Evolutionary conservation across 2,329 filamentous ascomycete genomes (phyloP).

Genomic region (Pseudogymnoascus sp.): DNA sequence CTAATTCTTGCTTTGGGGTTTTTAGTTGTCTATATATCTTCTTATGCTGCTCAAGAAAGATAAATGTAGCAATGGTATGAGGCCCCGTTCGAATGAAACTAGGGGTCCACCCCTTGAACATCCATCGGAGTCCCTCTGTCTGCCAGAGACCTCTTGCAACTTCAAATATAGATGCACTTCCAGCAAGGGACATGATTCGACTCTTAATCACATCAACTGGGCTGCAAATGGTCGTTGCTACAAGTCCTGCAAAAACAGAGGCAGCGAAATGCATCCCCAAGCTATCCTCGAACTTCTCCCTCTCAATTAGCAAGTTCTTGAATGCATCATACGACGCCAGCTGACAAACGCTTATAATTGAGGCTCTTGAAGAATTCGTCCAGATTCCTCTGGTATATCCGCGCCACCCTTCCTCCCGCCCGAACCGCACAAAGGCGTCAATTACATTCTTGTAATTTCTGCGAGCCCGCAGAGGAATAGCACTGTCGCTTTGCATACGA

Average conservation of each 20-base stretch:
- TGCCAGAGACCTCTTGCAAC: slow-evolving; percentile 30
- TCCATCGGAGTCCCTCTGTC: slow-evolving; percentile 55
- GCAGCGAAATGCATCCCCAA: slow-evolving; percentile 67
- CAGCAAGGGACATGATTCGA: slow-evolving; percentile 62
- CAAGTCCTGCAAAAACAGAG: slow-evolving; percentile 66
- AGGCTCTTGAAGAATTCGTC: slow-evolving; percentile 69
- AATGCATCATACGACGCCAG: slow-evolving; percentile 74
- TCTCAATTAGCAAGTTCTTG: slow-evolving; percentile 60
- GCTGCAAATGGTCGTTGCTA: slow-evolving; percentile 75
- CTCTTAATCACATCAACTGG: slow-evolving; percentile 83
- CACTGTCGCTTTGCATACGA: slow-evolving; percentile 85
- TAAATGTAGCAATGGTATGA: slow-evolving; percentile 59
- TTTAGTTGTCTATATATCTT: slow-evolving; percentile 48
- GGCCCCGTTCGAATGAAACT: slow-evolving; percentile 61
- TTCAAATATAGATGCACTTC: slow-evolving; percentile 53
- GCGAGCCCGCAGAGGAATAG: slow-evolving; percentile 62
- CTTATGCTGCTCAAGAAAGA: slow-evolving; percentile 64
- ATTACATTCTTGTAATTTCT: slow-evolving; percentile 81
- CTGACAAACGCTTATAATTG: slow-evolving; percentile 76
- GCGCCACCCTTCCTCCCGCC: slow-evolving; percentile 66
- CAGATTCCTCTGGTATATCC: slow-evolving; percentile 76
- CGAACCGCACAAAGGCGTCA: slow-evolving; percentile 76
- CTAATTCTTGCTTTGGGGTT: not conserved
- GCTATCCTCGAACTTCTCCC: slow-evolving; percentile 60
- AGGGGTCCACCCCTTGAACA: slow-evolving; percentile 61